Base-by-base conservation (phyloP, 1,284 basidiomycete genomes). In the Papiliotrema laurentii region DNA sequence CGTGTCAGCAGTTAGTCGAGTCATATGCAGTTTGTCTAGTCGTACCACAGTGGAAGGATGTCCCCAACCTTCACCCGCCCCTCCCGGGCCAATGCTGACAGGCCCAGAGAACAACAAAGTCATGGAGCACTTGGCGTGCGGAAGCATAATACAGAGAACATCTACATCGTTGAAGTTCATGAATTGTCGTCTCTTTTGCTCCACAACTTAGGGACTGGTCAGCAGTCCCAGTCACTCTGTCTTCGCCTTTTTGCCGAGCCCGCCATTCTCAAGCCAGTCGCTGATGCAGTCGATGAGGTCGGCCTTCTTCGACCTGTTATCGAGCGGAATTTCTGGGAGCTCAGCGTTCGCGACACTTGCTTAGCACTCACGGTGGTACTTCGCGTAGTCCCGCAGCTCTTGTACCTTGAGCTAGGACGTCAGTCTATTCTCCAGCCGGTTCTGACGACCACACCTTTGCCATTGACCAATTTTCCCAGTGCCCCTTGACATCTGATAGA, bases 381-480 rank as follows among this genome's bases (percentile, higher is more conserved):
- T 65, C 5, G 62, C 62, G 26, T 57, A 73, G 26, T 66, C 86
- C 78, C 84, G 87, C 45, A 91, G 74, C 57, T 89, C 85, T 65
- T 84, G 83, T 48, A 87, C 84, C 34, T 81, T 83, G 53, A 87
- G 75, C 87, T 90, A n/a, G n/a, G n/a, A n/a, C n/a, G n/a, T n/a
- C n/a, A n/a, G 59, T 47, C 84, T 86, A 58, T 49, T 51, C 36
- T 56, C 36, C 2, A 11, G 33, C 37, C 49, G 21, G 39, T 38
- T 22, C 47, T 21, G 31, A 6, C 28, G 53, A n/a, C 7, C 24
- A 52, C 63, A 86, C 87, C 78, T 87, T 89, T 50, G 59, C 72
- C 37, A 90, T 73, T 18, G 72, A 75, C 2, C 81, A 84, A 10
- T 73, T 69, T 16, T 82, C 79, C 59, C 81, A 83, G 63, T 78